Evolutionary conservation across 2,329 filamentous ascomycete genomes (phyloP).

Genomic region (Sporothrix euskadiensis): DNA sequence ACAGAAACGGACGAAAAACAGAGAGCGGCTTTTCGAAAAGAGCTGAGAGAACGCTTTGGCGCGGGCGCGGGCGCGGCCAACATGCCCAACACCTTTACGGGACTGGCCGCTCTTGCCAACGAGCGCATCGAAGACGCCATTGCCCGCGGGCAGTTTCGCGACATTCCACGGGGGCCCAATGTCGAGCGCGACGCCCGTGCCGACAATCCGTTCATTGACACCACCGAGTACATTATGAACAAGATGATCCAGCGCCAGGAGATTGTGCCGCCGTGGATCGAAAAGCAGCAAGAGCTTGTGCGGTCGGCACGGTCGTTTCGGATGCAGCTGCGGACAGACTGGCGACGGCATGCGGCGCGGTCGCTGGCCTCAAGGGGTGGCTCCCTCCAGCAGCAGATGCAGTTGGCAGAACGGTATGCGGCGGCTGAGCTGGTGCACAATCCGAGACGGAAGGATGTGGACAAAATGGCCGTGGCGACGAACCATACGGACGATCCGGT

Average conservation of each 20-base stretch:
- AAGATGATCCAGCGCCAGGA: conserved; percentile 97
- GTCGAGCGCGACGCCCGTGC: conserved; percentile 74
- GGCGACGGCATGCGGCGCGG: conserved; percentile 78
- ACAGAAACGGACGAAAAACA: conserved; percentile 68
- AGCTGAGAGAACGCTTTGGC: conserved; percentile 81
- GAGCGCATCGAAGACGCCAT: conserved; percentile 91
- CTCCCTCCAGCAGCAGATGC: conserved; percentile 70
- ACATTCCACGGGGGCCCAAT: conserved; percentile 76
- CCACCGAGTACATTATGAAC: conserved; percentile 97
- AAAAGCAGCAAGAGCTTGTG: conserved; percentile 91
- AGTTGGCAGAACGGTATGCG: conserved; percentile 70
- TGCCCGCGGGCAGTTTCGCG: conserved; percentile 80
- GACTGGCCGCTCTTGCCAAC: conserved; percentile 81
- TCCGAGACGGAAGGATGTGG: conserved; percentile 51
- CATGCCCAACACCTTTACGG: conserved; percentile 75
- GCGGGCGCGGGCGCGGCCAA: conserved; percentile 59
- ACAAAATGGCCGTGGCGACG: conserved; percentile 50
- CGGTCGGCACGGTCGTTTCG: conserved; percentile 71
- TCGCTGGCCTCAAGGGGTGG: conserved; percentile 78
- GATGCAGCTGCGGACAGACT: conserved; percentile 72
- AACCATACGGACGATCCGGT: conserved; percentile 52
- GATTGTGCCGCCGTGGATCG: conserved; percentile 95
- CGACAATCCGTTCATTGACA: conserved; percentile 87
- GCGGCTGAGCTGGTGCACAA: conserved; percentile 69
- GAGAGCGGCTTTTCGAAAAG: conserved; percentile 66